Base-by-base conservation (phyloP, 176 grass and related monocot genomes). In the Carex parvula region DNA sequence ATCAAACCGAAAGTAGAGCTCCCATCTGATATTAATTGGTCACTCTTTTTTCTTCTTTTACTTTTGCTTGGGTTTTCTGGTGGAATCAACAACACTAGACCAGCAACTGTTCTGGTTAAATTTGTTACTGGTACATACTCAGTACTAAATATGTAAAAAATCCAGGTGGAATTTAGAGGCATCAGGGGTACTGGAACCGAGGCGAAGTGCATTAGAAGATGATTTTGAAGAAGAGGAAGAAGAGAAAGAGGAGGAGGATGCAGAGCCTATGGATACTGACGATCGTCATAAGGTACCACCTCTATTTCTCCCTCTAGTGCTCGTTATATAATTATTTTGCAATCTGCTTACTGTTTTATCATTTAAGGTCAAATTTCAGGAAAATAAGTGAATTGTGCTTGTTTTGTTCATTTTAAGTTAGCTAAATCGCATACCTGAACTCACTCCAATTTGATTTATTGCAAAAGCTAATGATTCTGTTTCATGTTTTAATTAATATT, bases 171-270 rank as follows among this genome's bases (percentile, higher is more conserved):
- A 84, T 73, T 89, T 98, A 87, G 96, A 98, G 86, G 60, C 91
- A 24, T 87, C 93, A 71, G 96, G 91, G 62, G 85, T 90, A 64
- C 84, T 98, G 60, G 96, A 98, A 84, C 93, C 88, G 69, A 93
- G 96, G 90, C 89, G 93, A 88, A 98, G 93, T 88, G 96, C 93
- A 30, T 84, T 99, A 74, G 96, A 99, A 87, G 96, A 99, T 58
- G 96, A 99, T 89, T 99, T 99, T 84, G 96, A 99, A 86, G 96
- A 98, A 83, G 95, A 98, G 70, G 95, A 98, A 85, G 96, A 99
- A 76, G 89, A 92, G 41, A 94, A 97, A 75, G 89, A 90, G 57
- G 88, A 92, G 2, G 90, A 85, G 41, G 77, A 84, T 24, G 72
- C 85, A 62, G 50, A 55, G 6, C 73, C 73, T 32, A 94, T 98